Conservation (phyloP, 495 filamentous ascomycete species). For the Neurospora pannonica region DNA sequence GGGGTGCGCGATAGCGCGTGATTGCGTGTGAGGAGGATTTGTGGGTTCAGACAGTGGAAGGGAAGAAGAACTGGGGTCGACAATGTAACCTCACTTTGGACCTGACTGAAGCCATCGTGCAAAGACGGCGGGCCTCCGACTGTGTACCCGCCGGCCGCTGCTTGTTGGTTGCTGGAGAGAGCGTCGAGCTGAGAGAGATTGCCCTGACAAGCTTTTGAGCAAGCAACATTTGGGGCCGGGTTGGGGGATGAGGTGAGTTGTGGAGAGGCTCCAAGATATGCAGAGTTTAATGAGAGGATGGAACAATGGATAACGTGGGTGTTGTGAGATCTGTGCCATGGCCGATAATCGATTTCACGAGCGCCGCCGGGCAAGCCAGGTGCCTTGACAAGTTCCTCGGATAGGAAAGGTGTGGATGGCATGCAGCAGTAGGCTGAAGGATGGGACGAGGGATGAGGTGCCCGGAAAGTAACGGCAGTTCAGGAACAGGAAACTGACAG, state of each 20-base stretch:
- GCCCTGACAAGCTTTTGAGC: neutral
- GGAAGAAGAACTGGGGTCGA: neutral
- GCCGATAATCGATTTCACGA: neutral
- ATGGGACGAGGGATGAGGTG: neutral
- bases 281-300: neutral
- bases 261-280: neutral
- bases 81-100: neutral
- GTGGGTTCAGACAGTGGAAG: slow-evolving; percentile 10
- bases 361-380: neutral
- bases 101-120: neutral
- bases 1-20: slow-evolving; percentile 29
- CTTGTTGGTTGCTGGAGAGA: neutral
- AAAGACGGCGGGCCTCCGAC: neutral
- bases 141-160: neutral
- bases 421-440: neutral
- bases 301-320: neutral
- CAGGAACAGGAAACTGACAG: neutral
- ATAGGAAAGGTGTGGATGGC: slow-evolving; percentile 5
- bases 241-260: neutral
- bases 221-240: neutral
- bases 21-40: slow-evolving; percentile 26
- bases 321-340: neutral
- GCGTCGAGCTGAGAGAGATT: neutral
- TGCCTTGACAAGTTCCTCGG: slow-evolving; percentile 1
- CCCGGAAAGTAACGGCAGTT: neutral